phyloP scores from a whole-genome alignment of 2,329 filamentous ascomycete species.

The Aspergillus ochraceus region DNA sequence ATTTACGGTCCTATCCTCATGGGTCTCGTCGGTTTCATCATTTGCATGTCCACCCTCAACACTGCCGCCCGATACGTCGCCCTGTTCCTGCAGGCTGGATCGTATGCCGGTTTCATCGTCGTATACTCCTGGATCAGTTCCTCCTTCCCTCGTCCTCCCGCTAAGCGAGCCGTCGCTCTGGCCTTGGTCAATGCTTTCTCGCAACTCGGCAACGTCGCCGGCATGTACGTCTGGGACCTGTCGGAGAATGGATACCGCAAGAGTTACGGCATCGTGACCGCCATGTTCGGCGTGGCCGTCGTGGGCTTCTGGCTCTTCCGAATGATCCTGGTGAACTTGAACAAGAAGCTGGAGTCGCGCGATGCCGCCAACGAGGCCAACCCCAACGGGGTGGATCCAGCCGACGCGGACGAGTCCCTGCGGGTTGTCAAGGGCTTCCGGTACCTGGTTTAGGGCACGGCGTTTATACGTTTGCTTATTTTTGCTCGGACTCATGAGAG shows the following conservation, averaged over 20 bases:
- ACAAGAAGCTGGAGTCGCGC: slow-evolving; percentile 23
- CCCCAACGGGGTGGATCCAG: slow-evolving; percentile 11
- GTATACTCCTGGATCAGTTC: slow-evolving; percentile 33
- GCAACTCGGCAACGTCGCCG: slow-evolving; percentile 58
- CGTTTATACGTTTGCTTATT: not conserved
- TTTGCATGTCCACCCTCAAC: slow-evolving; percentile 59
- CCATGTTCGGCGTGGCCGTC: slow-evolving; percentile 64
- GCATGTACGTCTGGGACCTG: slow-evolving; percentile 64
- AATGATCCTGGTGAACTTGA: slow-evolving; percentile 43
- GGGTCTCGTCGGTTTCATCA: slow-evolving; percentile 59
- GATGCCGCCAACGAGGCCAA: slow-evolving; percentile 7
- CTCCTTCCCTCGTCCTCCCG: slow-evolving; percentile 67
- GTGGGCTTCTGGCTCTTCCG: slow-evolving; percentile 47
- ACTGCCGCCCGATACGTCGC: slow-evolving; percentile 60
- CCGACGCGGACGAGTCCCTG: slow-evolving; percentile 20
- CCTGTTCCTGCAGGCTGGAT: slow-evolving; percentile 59
- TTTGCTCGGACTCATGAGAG: not conserved
- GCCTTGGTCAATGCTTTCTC: slow-evolving; percentile 74
- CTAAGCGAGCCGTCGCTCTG: slow-evolving; percentile 69
- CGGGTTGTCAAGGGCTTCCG: slow-evolving; percentile 30
- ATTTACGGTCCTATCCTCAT: slow-evolving; percentile 55
- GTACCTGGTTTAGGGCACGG: slow-evolving; percentile 22
- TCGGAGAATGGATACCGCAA: slow-evolving; percentile 61
- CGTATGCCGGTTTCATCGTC: slow-evolving; percentile 51
- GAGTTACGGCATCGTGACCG: slow-evolving; percentile 64